phyloP scores from a whole-genome alignment of 805 yeast genomes.

The Yarrowia sp. region DNA sequence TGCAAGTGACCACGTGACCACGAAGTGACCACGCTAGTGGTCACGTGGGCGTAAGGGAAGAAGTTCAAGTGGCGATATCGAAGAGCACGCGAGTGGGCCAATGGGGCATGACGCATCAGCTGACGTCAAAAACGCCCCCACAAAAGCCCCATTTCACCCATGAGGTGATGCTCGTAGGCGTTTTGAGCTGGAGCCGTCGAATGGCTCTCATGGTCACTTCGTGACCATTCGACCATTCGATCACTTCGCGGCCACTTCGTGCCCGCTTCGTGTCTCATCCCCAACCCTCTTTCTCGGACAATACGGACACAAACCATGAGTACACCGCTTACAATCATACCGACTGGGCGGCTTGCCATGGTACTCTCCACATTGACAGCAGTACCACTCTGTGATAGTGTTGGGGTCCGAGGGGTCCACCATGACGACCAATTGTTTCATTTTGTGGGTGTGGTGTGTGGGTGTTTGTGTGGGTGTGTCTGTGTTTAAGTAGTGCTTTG shows the following conservation, averaged over 20 bases:
- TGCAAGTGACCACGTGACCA: no score
- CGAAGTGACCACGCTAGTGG: not conserved
- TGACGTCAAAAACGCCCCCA: no score
- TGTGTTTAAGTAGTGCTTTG: not conserved
- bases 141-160: no score
- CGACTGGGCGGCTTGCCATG: slow-evolving; percentile 36
- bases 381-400: slow-evolving; percentile 40
- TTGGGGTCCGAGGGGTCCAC: slow-evolving; percentile 32
- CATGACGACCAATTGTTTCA: not conserved
- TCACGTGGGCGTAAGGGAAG: not conserved
- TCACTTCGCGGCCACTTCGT: no score
- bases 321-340: slow-evolving; percentile 37
- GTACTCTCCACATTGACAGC: slow-evolving; percentile 39
- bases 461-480: no score
- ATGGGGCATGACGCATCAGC: no score
- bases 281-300: slow-evolving; percentile 6
- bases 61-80: no score
- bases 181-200: no score
- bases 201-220: no score
- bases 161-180: no score
- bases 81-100: no score
- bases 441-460: not conserved
- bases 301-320: slow-evolving; percentile 39
- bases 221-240: not conserved
- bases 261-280: no score